phyloP scores from a whole-genome alignment of 2,329 filamentous ascomycete species.

The Rutstroemia sp. region DNA sequence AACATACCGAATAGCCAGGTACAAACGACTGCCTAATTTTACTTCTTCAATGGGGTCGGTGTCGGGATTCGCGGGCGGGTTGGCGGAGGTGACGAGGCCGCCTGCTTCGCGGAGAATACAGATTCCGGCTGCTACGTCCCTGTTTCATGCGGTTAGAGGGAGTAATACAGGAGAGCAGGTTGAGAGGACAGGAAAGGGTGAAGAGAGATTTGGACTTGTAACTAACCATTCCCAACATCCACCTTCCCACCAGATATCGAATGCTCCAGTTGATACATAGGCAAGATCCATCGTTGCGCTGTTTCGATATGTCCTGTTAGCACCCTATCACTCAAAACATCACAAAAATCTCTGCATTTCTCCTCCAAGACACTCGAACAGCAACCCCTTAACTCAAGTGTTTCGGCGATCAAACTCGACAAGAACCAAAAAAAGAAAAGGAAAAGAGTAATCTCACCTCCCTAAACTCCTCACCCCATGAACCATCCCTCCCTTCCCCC shows the following conservation, averaged over 20 bases:
- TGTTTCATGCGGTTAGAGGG: slow-evolving; percentile 17
- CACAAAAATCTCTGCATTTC: neutral
- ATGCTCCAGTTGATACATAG: slow-evolving; percentile 66
- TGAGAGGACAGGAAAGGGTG: neutral
- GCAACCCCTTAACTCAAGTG: neutral
- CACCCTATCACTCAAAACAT: neutral
- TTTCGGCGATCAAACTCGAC: neutral
- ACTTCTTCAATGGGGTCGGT: slow-evolving; percentile 51
- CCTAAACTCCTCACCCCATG: slow-evolving; percentile 68
- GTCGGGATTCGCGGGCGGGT: slow-evolving; percentile 53
- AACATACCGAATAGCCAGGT: slow-evolving; percentile 55
- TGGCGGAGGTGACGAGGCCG: slow-evolving; percentile 66
- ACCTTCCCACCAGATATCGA: slow-evolving; percentile 80
- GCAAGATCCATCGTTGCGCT: slow-evolving; percentile 68
- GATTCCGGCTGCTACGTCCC: slow-evolving; percentile 71
- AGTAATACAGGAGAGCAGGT: neutral
- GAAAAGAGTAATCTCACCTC: slow-evolving; percentile 30
- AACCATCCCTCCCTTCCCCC: slow-evolving; percentile 69
- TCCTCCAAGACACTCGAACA: neutral
- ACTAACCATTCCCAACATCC: slow-evolving; percentile 72
- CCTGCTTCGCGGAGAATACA: slow-evolving; percentile 68
- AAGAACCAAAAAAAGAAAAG: neutral
- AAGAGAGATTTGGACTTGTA: neutral
- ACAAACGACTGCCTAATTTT: slow-evolving; percentile 58
- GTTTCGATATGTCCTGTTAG: neutral